These are phyloP conservation scores for Cladosporium austrohemisphaericum DNA, from an alignment of 2,329 filamentous ascomycete genomes.

Conservation along the genomic window DNA sequence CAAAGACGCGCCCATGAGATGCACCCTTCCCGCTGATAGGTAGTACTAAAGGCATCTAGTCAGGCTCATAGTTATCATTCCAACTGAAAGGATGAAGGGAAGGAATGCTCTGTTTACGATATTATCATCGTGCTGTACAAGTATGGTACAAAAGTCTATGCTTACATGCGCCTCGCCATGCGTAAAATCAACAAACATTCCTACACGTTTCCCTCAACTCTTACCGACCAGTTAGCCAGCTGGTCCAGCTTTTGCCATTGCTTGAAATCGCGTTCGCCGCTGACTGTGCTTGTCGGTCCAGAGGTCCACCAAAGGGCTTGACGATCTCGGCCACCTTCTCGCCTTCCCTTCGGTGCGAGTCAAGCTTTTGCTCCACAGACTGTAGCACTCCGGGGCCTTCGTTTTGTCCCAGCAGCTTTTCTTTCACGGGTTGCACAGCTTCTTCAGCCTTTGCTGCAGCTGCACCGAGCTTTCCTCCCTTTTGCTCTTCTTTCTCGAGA, in stretches of 20 bases:
- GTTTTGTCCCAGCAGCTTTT: slow-evolving; percentile 18
- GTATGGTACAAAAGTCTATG: slow-evolving; percentile 13
- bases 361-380: slow-evolving; percentile 32
- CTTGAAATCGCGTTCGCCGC: slow-evolving; percentile 35
- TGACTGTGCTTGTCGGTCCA: slow-evolving; percentile 45
- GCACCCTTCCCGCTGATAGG: too few relatives aligned
- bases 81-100: too few relatives aligned
- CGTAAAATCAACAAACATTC: slow-evolving; percentile 2
- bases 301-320: slow-evolving; percentile 37
- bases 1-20: too few relatives aligned
- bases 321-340: slow-evolving; percentile 27
- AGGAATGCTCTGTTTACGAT: not conserved
- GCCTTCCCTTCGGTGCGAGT: slow-evolving; percentile 26
- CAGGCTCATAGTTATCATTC: too few relatives aligned
- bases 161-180: slow-evolving; percentile 15
- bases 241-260: slow-evolving; percentile 43
- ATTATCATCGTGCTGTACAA: slow-evolving; percentile 12
- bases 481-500: slow-evolving; percentile 35
- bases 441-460: slow-evolving; percentile 19
- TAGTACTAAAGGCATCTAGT: too few relatives aligned
- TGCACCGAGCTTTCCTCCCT: slow-evolving; percentile 34
- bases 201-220: not conserved
- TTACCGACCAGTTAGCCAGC: slow-evolving; percentile 34
- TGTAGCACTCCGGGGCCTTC: slow-evolving; percentile 29
- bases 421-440: slow-evolving; percentile 17